phyloP scores from a whole-genome alignment of 1,284 basidiomycete species.

The Puccinia triticina region DNA sequence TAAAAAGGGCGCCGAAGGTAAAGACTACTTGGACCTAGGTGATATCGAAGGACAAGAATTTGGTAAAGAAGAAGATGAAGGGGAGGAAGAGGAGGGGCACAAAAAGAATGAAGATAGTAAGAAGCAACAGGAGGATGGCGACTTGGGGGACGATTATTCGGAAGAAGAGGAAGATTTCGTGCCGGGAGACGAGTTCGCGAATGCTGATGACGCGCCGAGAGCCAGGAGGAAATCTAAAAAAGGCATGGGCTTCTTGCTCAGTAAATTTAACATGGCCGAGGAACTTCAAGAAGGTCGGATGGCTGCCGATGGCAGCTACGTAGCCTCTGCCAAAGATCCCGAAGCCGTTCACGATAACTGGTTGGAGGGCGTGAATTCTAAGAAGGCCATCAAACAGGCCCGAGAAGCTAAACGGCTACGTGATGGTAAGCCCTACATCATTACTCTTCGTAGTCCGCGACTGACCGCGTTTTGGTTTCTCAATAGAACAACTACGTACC shows the following conservation, averaged over 20 bases:
- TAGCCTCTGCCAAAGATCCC: conserved; percentile 78
- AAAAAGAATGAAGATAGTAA: conserved; percentile 56
- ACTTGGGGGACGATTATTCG: conserved; percentile 63
- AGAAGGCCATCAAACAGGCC: conserved; percentile 82
- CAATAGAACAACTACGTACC: conserved; percentile 63
- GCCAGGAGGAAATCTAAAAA: conserved; percentile 67
- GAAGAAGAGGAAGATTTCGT: conserved; percentile 75
- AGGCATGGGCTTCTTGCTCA: conserved; percentile 89
- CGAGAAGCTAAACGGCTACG: conserved; percentile 65
- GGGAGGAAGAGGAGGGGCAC: conserved; percentile 56
- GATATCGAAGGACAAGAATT: conserved; percentile 97
- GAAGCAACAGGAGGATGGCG: conserved; percentile 65
- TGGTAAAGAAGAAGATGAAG: conserved; percentile 62
- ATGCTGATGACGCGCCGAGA: conserved; percentile 58
- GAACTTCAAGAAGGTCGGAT: conserved; percentile 98
- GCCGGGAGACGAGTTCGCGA: conserved; percentile 64
- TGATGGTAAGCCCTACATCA: conserved; percentile 62
- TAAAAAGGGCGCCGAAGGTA: conserved; percentile 53
- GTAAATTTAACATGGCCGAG: conserved; percentile 97
- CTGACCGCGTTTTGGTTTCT: background rate
- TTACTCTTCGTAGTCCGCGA: background rate
- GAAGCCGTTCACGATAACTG: conserved; percentile 90
- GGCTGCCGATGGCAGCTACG: conserved; percentile 84
- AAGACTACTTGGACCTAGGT: conserved; percentile 74
- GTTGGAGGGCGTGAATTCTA: conserved; percentile 81